Conservation (phyloP, 495 filamentous ascomycete genomes). For the Lasiosphaeris hirsuta region DNA sequence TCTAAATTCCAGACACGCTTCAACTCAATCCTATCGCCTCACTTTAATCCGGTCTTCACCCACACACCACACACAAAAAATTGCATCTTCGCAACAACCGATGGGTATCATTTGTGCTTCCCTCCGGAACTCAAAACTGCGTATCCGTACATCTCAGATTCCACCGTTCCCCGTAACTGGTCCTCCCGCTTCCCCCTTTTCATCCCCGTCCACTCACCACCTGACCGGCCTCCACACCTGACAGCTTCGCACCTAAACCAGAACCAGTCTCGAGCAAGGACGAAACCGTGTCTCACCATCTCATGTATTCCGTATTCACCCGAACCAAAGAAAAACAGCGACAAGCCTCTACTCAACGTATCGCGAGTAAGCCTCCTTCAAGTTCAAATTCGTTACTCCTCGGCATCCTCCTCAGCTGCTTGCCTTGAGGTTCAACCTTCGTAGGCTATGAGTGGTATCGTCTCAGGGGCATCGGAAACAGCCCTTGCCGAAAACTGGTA, state of each 20-base stretch:
- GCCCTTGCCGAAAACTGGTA: not conserved
- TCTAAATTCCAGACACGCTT: too few species aligned
- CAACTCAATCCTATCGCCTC: too few species aligned
- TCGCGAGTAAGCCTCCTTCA: too few species aligned
- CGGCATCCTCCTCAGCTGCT: too few species aligned
- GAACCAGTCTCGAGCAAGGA: too few species aligned
- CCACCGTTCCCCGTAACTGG: not conserved
- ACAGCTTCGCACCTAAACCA: not conserved
- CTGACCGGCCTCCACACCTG: not conserved
- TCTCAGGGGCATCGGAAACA: not conserved
- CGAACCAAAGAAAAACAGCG: too few species aligned
- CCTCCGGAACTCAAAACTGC: slow-evolving; percentile 1
- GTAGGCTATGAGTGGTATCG: not conserved
- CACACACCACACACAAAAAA: too few species aligned
- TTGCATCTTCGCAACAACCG: slow-evolving; percentile 4
- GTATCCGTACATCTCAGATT: slow-evolving; percentile 8
- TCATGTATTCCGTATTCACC: too few species aligned
- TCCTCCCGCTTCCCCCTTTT: not conserved
- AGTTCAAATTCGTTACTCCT: too few species aligned
- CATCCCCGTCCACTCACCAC: not conserved
- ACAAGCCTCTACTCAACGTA: too few species aligned
- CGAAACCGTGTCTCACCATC: too few species aligned
- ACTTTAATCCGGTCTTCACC: not conserved
- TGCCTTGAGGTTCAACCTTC: too few species aligned
- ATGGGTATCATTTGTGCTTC: slow-evolving; percentile 23